Evolutionary conservation across 495 filamentous ascomycete genomes (phyloP).

Genomic region (Tuber aestivum): DNA sequence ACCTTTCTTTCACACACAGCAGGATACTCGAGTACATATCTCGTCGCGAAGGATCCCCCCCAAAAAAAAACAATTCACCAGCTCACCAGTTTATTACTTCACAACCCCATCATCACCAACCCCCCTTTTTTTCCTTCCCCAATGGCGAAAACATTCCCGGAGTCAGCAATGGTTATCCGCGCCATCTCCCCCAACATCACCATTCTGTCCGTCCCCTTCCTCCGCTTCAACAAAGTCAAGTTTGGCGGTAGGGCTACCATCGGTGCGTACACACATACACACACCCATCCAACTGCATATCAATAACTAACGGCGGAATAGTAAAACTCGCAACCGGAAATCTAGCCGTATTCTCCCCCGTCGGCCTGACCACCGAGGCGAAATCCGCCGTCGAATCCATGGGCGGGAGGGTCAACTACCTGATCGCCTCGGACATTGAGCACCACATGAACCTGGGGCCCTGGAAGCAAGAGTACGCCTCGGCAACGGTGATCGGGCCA

Average conservation of each 20-base stretch:
- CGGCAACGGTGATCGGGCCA: conserved; percentile 70
- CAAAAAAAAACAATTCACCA: not conserved
- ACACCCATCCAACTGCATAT: not conserved
- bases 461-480: conserved; percentile 66
- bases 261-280: conserved; percentile 49
- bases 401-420: conserved; percentile 69
- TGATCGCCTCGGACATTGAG: conserved; percentile 79
- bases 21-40: not conserved
- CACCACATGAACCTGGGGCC: conserved; percentile 85
- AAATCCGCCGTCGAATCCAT: conserved; percentile 56
- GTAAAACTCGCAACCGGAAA: conserved; percentile 59
- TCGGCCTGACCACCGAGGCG: conserved; percentile 72
- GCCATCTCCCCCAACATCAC: conserved; percentile 70
- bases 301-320: not conserved
- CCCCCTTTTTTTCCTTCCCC: not conserved
- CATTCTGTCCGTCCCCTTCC: conserved; percentile 78
- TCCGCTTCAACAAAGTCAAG: conserved; percentile 70
- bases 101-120: not conserved
- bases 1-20: too few relatives aligned
- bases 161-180: conserved; percentile 80
- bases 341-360: conserved; percentile 88
- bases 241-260: conserved; percentile 83
- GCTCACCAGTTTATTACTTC: not conserved
- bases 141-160: conserved; percentile 52
- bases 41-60: not conserved